Base-by-base conservation (phyloP, 1,139 yeast genomes). In the Geotrichum australiense region DNA sequence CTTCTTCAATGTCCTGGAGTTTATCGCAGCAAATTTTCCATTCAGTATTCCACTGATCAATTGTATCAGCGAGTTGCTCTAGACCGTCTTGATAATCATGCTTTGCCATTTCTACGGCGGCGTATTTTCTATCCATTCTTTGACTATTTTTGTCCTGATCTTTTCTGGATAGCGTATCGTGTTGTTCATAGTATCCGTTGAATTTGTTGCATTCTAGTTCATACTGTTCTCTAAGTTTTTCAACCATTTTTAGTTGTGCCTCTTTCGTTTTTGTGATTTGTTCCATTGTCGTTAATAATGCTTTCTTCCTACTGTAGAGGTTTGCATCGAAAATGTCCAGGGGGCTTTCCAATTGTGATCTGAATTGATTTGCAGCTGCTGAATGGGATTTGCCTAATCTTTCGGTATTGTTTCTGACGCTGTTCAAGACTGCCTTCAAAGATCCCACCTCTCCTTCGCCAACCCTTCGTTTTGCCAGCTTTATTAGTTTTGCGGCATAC, bases 121-220 rank as follows among this genome's bases (percentile, higher is more conserved):
- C 63, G 45, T 70, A 72, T 36, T 78, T 69, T 53, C 76, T 78
- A 26, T 70, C 72, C 37, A 80, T 68, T 55, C 80, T 83, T 35
- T 66, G 67, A 50, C 81, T 74, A 54, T 78, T 70, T 50, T 73
- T 76, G 48, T 82, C 86, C 27, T 76, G 70, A 55, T 86, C 95
- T 48, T 75, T 76, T 11, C 93, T 93, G 67, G 89, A 78, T 24
- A 89, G 71, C n/a, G 87, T 70, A 49, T 80, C 80, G 50, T 78
- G 74, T 54, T 79, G 77, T 14, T 85, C 77, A 35, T 70, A 66
- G 41, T 70, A 69, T 1, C 80, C 71, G 50, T 78, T 78, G 45
- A 80, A 65, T 51, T 71, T 76, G 32, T 70, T 64, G 57, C 82
- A 77, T 41, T 76, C 84, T 10, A 65, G 63, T 49, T 77, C 78